phyloP scores from a whole-genome alignment of 371 early-diverging fungal species.

The Rhizopus sp. region DNA sequence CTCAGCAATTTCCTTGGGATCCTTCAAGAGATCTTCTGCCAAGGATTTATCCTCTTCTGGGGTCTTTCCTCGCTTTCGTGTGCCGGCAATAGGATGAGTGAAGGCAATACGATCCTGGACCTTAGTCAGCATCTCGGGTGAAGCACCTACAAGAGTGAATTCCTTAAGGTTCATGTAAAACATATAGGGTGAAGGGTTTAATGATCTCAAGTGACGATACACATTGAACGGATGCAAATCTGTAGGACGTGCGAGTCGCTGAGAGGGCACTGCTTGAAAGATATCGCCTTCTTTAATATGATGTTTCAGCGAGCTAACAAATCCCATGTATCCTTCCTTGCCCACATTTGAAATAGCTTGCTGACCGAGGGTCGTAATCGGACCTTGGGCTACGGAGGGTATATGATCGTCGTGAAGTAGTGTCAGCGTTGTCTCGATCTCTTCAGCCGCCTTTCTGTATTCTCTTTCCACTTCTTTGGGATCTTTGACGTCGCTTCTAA shows the following conservation, averaged over 20 bases:
- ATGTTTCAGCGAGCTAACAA: slow-evolving; percentile 85
- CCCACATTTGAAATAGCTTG: slow-evolving; percentile 83
- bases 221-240: slow-evolving; percentile 95
- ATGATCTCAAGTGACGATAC: slow-evolving; percentile 90
- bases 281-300: slow-evolving; percentile 95
- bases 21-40: slow-evolving; percentile 80
- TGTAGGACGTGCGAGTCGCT: slow-evolving; percentile 85
- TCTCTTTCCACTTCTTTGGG: slow-evolving; percentile 56
- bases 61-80: slow-evolving; percentile 86
- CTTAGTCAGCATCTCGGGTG: slow-evolving; percentile 96
- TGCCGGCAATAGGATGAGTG: slow-evolving; percentile 98
- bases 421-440: slow-evolving; percentile 65
- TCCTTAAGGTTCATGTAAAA: slow-evolving; percentile 92
- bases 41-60: slow-evolving; percentile 81
- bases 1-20: slow-evolving; percentile 94
- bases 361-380: slow-evolving; percentile 63
- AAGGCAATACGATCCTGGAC: slow-evolving; percentile 83
- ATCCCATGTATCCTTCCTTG: slow-evolving; percentile 83
- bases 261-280: slow-evolving; percentile 96
- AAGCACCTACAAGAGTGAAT: slow-evolving; percentile 96
- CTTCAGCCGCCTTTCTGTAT: slow-evolving; percentile 66
- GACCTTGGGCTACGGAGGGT: slow-evolving; percentile 62
- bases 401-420: slow-evolving; percentile 59
- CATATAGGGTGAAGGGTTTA: slow-evolving; percentile 99
- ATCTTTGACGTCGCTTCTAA: slow-evolving; percentile 67